Evolutionary conservation across 164 flowering plant species (phyloP).

Genomic region (Vitis labrusca): DNA sequence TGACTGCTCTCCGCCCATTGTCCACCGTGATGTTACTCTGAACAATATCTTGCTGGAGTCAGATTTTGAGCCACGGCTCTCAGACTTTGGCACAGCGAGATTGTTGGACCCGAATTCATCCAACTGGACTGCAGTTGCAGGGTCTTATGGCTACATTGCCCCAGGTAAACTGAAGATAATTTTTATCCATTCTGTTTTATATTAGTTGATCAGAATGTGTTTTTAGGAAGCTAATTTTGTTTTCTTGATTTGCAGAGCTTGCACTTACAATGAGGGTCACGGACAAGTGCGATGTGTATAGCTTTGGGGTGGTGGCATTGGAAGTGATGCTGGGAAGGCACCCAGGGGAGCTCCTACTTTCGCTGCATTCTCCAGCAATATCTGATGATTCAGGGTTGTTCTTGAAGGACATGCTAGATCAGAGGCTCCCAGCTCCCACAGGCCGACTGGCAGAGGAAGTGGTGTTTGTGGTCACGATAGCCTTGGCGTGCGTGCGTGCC

Average conservation of each 20-base stretch:
- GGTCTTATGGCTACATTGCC: neutral
- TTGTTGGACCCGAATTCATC: neutral
- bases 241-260: constrained; percentile 41
- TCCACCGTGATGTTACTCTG: neutral
- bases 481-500: constrained; percentile 46
- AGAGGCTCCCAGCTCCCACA: constrained; percentile 48
- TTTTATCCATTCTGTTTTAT: too few species aligned
- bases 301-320: constrained; percentile 68
- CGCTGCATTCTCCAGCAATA: constrained; percentile 17
- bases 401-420: constrained; percentile 55
- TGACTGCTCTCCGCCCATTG: neutral
- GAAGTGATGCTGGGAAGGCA: constrained; percentile 73
- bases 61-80: neutral
- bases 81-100: neutral
- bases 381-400: constrained; percentile 14
- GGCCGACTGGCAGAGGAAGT: constrained; percentile 48
- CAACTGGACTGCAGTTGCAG: neutral
- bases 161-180: neutral
- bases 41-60: neutral
- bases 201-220: too few species aligned
- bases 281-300: constrained; percentile 71
- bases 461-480: constrained; percentile 36
- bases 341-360: constrained; percentile 56
- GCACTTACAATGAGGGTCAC: constrained; percentile 54
- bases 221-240: neutral